phyloP scores from a whole-genome alignment of 1,139 yeast genomes.

The Candida smagusa region DNA sequence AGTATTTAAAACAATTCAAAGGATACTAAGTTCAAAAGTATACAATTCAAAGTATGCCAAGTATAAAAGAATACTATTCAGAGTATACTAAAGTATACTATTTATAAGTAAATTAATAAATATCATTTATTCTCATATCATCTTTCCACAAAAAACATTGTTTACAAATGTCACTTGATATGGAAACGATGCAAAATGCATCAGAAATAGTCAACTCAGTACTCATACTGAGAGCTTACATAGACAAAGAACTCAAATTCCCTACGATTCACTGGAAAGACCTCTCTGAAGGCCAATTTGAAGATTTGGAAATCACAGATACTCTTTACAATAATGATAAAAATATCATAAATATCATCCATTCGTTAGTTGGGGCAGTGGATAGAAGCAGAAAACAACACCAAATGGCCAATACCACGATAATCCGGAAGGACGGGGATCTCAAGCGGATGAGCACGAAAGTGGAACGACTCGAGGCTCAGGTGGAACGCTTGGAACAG shows the following conservation, averaged over 20 bases:
- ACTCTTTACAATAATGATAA: conserved; percentile 41
- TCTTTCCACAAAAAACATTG: conserved; percentile 3
- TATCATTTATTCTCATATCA: no score
- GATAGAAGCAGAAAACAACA: conserved; percentile 39
- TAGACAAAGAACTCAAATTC: conserved; percentile 30
- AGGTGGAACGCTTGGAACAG: conserved; percentile 15
- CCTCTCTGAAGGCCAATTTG: conserved; percentile 14
- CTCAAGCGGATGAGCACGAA: conserved; percentile 25
- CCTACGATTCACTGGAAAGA: conserved; percentile 35
- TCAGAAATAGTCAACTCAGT: conserved; percentile 38
- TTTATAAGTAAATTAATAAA: no score
- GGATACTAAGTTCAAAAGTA: no score
- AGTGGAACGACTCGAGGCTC: conserved; percentile 12
- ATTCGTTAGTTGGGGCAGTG: conserved; percentile 36
- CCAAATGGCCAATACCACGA: conserved; percentile 27
- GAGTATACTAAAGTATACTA: no score
- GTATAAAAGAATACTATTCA: no score
- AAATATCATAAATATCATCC: conserved; percentile 39
- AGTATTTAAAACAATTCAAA: no score
- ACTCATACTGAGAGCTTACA: conserved; percentile 37
- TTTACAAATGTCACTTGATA: conserved; percentile 16
- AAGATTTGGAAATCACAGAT: conserved; percentile 22
- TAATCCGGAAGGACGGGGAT: conserved; percentile 29
- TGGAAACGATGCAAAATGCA: conserved; percentile 35
- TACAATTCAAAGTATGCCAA: no score